Evolutionary conservation across 805 yeast genomes (phyloP), one percentile per base, ranked within the genome.

Genomic region (Wickerhamomyces rabaulensis): DNA sequence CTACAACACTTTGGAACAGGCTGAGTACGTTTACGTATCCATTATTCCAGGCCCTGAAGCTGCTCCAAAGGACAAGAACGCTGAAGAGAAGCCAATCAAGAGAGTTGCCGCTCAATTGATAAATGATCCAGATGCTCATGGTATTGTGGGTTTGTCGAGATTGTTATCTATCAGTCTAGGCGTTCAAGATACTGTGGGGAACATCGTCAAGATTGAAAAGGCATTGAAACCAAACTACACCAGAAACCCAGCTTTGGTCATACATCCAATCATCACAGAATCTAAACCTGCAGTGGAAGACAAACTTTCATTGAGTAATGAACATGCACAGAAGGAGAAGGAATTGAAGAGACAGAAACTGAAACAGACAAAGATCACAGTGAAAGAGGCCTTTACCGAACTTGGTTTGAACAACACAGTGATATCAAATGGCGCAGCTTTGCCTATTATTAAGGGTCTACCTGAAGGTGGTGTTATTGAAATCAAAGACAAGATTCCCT

Each of bases 401-500:
- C 15, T 57, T 4, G 56, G 55, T 0, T 41, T 50, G 10, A 46
- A 53, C 6, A 50, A 57, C 20, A 57, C 70, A 2, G 71, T 78
- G 3, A 54, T 82, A 37, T 76, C 90, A 0, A 75, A 76, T 48
- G 68, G 66, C 23, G 58, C 73, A 44, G 77, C 75, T 50, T 52
- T 86, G 1, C 89, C 91, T 1, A 56, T 63, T 0, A 62, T 78
- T 2, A 71, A 78, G 4, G 60, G 60, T 0, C 60, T 84, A 17
- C 83, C 87, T 0, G 52, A 67, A 38, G 94, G 95, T 13, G 91
- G 85, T 0, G 44, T 77, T 7, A 43, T 86, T 22, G 77, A 72
- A 45, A 69, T 82, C 52, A 77, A 75, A 43, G 55, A 52, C 20
- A 49, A 52, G 17, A 43, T 55, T 2, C 45, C 78, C 7, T 80